Evolutionary conservation across 1,284 basidiomycete species (phyloP), one percentile per base, ranked within the genome.

Genomic region (Naganishia albida): DNA sequence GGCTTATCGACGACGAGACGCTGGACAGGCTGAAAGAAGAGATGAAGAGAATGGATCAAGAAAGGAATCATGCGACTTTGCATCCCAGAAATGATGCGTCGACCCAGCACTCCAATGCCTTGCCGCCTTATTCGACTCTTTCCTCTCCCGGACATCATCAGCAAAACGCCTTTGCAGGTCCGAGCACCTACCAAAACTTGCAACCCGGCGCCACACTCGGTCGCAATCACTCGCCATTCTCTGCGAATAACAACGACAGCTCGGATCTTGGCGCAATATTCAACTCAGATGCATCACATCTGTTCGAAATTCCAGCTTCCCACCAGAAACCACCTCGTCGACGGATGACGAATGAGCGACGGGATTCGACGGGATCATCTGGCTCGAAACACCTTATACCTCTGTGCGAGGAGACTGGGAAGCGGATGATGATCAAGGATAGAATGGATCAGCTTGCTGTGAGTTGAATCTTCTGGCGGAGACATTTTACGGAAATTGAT

Each of bases 381-480:
- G 30, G 46, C 16, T 40, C 57, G 34, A 28, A 50, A 18, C 42
- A 53, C 26, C 23, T 57, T n/a, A 54, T 66, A 7, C 65, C 65
- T 10, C 46, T 51, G 15, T 54, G 52, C 38, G 65, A 66, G 20
- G 49, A 60, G 30, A 66, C 65, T 7, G 65, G 65, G 13, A 66
- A 66, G 28, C 23, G 65, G 40, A 48, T 66, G 46, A 53, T 56
- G 7, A 16, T 55, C 7, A 62, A 54, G 28, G 65, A 55, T 25
- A 54, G 65, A 40, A 66, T 53, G 46, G 65, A 66, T 56, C 65
- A 66, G 20, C 46, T 66, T 34, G 43, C 65, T n/a, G 65, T 66
- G 44, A 18, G 65, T 66, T 7, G 2, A 8, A 7, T 26, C n/a
- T 20, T 25, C 23, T n/a, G 3, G 2, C 23, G 20, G 7, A 4